Evolutionary conservation across 257 asterid genomes (phyloP), one percentile per base, ranked within the genome.

Genomic region (Buddleja alternifolia): DNA sequence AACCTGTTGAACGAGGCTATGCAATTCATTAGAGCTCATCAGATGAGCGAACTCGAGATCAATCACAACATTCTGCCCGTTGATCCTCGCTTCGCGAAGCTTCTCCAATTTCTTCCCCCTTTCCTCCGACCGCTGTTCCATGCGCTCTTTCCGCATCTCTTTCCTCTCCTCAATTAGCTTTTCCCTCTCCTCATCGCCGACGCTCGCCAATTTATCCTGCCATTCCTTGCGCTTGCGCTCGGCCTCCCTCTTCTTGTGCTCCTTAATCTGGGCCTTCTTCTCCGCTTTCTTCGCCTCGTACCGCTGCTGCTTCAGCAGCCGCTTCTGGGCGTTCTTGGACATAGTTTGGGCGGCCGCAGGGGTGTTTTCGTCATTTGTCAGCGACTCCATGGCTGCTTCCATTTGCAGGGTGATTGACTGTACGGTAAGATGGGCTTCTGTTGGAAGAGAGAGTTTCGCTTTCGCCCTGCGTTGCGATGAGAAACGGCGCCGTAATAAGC

Each of bases 1-100:
- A n/a, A 93, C 99, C 97, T 94, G 99, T 44, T 94, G 96, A 74
- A 88, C 91, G 66, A 94, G 96, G 84, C 99, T 94, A 66, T 77
- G 75, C 74, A 88, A 83, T 73, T 93, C 90, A 34, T 59, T 47
- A 46, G 90, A 44, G 70, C 44, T 87, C 99, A 94, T 94, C 63
- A 90, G 89, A 77, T 87, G 75, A 3, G 90, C 83, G 50, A 90
- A 94, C 54, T 94, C 96, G 36, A 94, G 96, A 72, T 94, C 99
- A 44, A 94, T 72, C 48, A 91, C 92, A 12, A 94, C 69, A 60
- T 89, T 91, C 84, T 87, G 96, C 3, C 96, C 99, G 67, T 36
- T 60, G 48, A 68, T 21, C 73, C 66, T 88, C 21, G 96, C 97
- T 39, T 66, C 68, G 12, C 72, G 70, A 53, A 90, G 84, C 76